Conservation (phyloP, 2,329 filamentous ascomycete genomes). For the Pseudocercospora fijiensis region DNA sequence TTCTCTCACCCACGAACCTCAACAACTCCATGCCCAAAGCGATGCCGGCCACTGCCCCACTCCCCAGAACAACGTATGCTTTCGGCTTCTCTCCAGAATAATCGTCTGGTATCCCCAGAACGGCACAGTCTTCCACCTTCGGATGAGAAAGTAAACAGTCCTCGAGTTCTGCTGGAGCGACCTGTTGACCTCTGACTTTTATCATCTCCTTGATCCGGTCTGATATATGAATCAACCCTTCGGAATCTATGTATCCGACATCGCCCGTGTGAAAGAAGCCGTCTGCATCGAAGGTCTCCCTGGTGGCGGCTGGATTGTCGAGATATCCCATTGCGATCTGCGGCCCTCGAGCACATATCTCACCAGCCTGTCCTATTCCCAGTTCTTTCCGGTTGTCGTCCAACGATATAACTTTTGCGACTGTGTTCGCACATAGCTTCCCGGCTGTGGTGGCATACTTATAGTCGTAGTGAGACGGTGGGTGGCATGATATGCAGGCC, state of each 20-base stretch:
- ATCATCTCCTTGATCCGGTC: slow-evolving; percentile 69
- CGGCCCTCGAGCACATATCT: slow-evolving; percentile 42
- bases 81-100: slow-evolving; percentile 59
- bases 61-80: slow-evolving; percentile 55
- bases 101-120: slow-evolving; percentile 55
- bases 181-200: slow-evolving; percentile 64
- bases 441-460: slow-evolving; percentile 58
- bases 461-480: slow-evolving; percentile 56
- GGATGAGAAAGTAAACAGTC: slow-evolving; percentile 59
- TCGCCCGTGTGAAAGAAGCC: slow-evolving; percentile 61
- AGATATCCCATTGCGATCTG: slow-evolving; percentile 43
- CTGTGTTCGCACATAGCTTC: slow-evolving; percentile 57
- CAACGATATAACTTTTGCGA: slow-evolving; percentile 59
- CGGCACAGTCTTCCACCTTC: slow-evolving; percentile 58
- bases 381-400: slow-evolving; percentile 50
- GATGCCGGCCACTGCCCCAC: slow-evolving; percentile 12
- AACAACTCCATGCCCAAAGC: slow-evolving; percentile 50
- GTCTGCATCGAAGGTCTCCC: slow-evolving; percentile 48
- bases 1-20: slow-evolving; percentile 63
- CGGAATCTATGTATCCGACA: slow-evolving; percentile 55
- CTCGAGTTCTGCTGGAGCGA: slow-evolving; percentile 64
- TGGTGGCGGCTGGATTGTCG: slow-evolving; percentile 36
- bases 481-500: slow-evolving; percentile 62
- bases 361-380: slow-evolving; percentile 52
- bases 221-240: slow-evolving; percentile 58